Conservation (phyloP, 352 stramenopile species). For the Phytophthora foliorum region DNA sequence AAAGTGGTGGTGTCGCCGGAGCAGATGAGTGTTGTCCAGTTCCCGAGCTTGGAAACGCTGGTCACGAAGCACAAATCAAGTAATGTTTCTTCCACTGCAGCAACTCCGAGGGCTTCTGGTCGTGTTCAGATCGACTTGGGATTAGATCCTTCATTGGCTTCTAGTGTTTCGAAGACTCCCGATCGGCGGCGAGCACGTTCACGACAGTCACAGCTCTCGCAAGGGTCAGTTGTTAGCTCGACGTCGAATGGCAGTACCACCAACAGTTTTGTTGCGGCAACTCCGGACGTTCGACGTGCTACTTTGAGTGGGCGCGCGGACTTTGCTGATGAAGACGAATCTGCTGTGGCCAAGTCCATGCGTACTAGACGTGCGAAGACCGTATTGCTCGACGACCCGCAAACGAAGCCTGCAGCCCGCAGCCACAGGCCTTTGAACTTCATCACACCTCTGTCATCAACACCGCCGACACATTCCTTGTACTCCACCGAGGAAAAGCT, state of each 20-base stretch:
- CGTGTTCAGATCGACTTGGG: constrained; percentile 39
- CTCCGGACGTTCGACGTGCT: constrained; percentile 18
- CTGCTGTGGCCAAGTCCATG: constrained; percentile 22
- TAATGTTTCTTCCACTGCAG: constrained; percentile 4
- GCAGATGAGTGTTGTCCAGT: constrained; percentile 37
- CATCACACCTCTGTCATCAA: constrained; percentile 24
- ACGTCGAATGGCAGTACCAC: constrained; percentile 20
- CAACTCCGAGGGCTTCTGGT: constrained; percentile 7
- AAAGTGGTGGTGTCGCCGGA: constrained; percentile 7
- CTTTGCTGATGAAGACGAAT: constrained; percentile 41
- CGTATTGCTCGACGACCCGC: constrained; percentile 44
- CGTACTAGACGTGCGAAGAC: constrained; percentile 52
- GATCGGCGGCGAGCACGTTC: constrained; percentile 28
- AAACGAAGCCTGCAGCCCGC: constrained; percentile 23
- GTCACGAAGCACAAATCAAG: constrained; percentile 32
- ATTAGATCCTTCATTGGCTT: constrained; percentile 37
- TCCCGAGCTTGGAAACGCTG: constrained; percentile 34
- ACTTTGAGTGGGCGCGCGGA: constrained; percentile 21
- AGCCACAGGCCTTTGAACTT: constrained; percentile 28
- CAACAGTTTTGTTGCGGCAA: constrained; percentile 18
- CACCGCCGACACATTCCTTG: constrained; percentile 19
- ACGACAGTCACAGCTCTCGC: constrained; percentile 33
- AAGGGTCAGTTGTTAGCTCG: constrained; percentile 24
- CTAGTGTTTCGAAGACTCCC: constrained; percentile 5
- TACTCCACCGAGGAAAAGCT: constrained; percentile 28